Evolutionary conservation across 1,139 yeast species (phyloP).

Genomic region (Citeromyces siamensis): DNA sequence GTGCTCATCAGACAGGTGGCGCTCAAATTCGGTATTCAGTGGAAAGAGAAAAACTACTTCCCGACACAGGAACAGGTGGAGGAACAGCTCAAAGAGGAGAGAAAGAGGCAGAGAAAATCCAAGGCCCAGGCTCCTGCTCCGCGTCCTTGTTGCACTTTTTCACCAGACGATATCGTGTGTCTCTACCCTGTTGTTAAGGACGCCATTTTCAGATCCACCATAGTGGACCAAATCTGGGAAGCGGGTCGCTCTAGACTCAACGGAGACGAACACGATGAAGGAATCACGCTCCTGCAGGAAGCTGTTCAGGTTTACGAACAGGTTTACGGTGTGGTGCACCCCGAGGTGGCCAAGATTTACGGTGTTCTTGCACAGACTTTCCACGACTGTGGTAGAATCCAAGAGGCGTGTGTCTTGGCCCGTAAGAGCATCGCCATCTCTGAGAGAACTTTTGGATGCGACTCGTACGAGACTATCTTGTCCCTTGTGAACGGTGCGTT

Average conservation of each 20-base stretch:
- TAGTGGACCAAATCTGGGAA: slow-evolving; percentile 72
- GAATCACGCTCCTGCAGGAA: slow-evolving; percentile 51
- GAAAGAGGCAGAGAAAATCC: slow-evolving; percentile 19
- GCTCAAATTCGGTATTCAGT: slow-evolving; percentile 75
- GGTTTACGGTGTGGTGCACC: slow-evolving; percentile 70
- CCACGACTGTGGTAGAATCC: slow-evolving; percentile 43
- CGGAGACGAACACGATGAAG: slow-evolving; percentile 30
- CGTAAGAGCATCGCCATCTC: slow-evolving; percentile 63
- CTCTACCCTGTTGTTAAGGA: slow-evolving; percentile 68
- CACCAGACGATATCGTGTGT: slow-evolving; percentile 49
- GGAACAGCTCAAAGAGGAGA: slow-evolving; percentile 11
- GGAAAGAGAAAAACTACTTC: slow-evolving; percentile 49
- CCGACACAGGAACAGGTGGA: slow-evolving; percentile 28
- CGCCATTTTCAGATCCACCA: slow-evolving; percentile 49
- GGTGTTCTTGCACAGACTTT: slow-evolving; percentile 54
- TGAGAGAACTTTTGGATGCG: slow-evolving; percentile 76
- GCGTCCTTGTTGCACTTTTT: slow-evolving; percentile 29
- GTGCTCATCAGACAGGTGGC: slow-evolving; percentile 65
- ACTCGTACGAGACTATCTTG: slow-evolving; percentile 64
- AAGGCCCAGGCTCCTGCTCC: slow-evolving; percentile 9
- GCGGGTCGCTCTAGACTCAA: slow-evolving; percentile 46
- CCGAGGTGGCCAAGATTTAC: slow-evolving; percentile 66
- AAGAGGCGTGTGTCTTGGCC: slow-evolving; percentile 54
- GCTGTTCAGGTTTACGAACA: slow-evolving; percentile 69
- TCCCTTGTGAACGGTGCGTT: slow-evolving; percentile 66